Evolutionary conservation across 1,284 basidiomycete species (phyloP).

Genomic region (Albatrellus sp.): DNA sequence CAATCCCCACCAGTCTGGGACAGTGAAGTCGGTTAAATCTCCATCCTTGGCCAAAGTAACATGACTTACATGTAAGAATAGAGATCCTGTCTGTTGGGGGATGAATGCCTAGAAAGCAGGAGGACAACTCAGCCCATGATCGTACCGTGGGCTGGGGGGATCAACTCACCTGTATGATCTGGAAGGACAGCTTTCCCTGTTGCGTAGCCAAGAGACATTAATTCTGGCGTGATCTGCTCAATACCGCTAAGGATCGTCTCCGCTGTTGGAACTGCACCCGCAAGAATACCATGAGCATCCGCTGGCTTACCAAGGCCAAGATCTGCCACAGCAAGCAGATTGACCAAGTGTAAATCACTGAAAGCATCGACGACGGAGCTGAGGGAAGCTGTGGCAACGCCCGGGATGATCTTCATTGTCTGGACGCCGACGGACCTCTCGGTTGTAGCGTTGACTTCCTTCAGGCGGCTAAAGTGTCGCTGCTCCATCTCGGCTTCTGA

Average conservation of each 20-base stretch:
- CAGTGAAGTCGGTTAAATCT: slow-evolving; percentile 1
- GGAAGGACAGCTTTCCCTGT: slow-evolving; percentile 55
- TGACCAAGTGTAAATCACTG: slow-evolving; percentile 44
- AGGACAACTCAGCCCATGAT: neutral
- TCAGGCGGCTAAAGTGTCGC: slow-evolving; percentile 37
- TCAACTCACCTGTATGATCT: slow-evolving; percentile 43
- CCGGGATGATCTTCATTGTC: slow-evolving; percentile 18
- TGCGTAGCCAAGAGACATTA: slow-evolving; percentile 67
- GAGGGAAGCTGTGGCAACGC: slow-evolving; percentile 35
- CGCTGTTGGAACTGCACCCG: slow-evolving; percentile 63
- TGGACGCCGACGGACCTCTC: slow-evolving; percentile 1
- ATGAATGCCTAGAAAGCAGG: slow-evolving; percentile 31
- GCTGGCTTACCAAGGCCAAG: slow-evolving; percentile 50
- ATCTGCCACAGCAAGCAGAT: slow-evolving; percentile 39
- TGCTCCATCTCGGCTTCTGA: slow-evolving; percentile 48
- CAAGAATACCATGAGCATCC: slow-evolving; percentile 43
- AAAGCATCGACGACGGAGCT: slow-evolving; percentile 37
- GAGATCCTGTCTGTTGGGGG: slow-evolving; percentile 69
- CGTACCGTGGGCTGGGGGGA: neutral
- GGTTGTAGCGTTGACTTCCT: neutral
- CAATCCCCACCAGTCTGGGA: slow-evolving; percentile 72
- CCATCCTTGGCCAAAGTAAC: neutral
- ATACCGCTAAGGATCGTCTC: slow-evolving; percentile 58
- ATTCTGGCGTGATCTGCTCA: slow-evolving; percentile 56
- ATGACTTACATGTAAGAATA: slow-evolving; percentile 56